Conservation (phyloP, 768 basidiomycete genomes). For the Collybiopsis confluens region DNA sequence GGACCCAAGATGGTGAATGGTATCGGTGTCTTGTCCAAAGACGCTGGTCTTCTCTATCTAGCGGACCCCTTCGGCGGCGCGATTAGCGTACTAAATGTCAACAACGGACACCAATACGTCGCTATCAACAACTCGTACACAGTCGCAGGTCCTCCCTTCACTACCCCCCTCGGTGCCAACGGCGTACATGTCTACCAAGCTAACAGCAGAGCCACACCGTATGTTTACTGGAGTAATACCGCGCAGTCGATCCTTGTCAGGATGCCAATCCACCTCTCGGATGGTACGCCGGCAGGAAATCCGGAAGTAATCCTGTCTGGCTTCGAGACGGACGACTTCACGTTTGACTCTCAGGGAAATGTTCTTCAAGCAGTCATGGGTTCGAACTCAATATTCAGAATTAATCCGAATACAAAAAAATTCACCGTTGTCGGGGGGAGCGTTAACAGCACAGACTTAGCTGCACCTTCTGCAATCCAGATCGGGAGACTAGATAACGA, state of each 20-base stretch:
- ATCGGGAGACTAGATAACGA: background rate
- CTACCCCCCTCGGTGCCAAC: background rate
- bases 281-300: background rate
- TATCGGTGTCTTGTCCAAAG: background rate
- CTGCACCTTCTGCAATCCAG: background rate
- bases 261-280: background rate
- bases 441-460: background rate
- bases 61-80: background rate
- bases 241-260: background rate
- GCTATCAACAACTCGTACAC: conserved; percentile 1
- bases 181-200: background rate
- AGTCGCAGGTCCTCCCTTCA: background rate
- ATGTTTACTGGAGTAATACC: background rate
- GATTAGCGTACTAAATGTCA: background rate
- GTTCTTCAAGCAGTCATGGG: background rate
- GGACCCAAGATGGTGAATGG: background rate
- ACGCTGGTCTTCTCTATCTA: background rate
- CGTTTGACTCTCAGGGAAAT: background rate
- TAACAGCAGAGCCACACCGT: background rate
- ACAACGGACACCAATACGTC: background rate
- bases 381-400: background rate
- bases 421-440: background rate
- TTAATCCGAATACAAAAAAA: background rate
- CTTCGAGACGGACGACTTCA: background rate
- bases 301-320: background rate